Evolutionary conservation across 345 rosid species (phyloP), one percentile per base, ranked within the genome.

Genomic region (Brassica juncea): DNA sequence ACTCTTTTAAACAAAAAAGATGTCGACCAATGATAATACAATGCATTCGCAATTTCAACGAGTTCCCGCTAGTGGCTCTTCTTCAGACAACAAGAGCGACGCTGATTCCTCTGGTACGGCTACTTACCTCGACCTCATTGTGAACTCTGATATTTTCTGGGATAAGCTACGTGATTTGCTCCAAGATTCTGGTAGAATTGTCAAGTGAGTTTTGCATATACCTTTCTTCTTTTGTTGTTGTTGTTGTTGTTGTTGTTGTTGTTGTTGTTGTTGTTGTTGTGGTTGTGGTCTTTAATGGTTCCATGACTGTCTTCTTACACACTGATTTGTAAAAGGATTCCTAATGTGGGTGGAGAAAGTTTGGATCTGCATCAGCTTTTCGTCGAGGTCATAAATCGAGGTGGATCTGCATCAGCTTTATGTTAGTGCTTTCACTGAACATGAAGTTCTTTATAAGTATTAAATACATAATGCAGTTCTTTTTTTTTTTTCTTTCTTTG

Each of bases 281-380:
- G 25, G 47, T 39, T 52, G 58, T 60, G 57, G 2, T 11, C 5
- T 59, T 3, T 10, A 58, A 27, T 58, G 37, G 2, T 39, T 76
- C 35, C 32, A 54, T 49, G 16, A 49, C 6, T 49, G 16, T 12
- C 3, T 31, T 44, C 35, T 19, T 73, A 75, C 61, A 42, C 68
- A 12, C n/a, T 16, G 37, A 28, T 35, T 71, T 79, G 77, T 49
- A 28, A 61, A 44, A 91, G 97, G 87, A 73, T 85, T 82, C 97
- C 92, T 47, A 81, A 82, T 11, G 89, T 94, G 3, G 92, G 90
- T 32, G 92, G 92, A 74, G 80, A 78, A 61, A 79, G 77, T 65
- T 85, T 94, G 27, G 90, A 91, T 82, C 85, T 93, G 82, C 89
- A 91, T 83, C 87, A 59, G 75, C 95, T 94, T 61, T 94, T 90